Percentiles rank a stretch among this genome's conserved stretches.
Conservation (phyloP, 768 basidiomycete genomes). For the Lepiota brunneoincarnata region DNA sequence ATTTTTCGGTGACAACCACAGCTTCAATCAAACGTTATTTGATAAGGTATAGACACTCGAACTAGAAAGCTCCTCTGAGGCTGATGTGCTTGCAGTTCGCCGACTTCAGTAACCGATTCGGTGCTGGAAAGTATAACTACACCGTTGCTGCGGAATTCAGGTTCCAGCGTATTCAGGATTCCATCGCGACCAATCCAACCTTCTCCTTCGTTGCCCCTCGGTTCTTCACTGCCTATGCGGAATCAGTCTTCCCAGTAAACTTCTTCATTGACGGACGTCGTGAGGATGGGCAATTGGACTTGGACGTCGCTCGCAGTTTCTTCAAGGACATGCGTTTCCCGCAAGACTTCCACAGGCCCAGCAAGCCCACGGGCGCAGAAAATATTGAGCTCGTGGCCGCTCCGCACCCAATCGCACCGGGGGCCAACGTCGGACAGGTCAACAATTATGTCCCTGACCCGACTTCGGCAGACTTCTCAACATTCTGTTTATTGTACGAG, state of each 20-base stretch:
- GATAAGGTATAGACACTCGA: constrained; percentile 12
- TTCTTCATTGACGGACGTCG: constrained; percentile 20
- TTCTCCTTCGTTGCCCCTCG: constrained; percentile 18
- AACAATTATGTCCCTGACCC: constrained; percentile 15
- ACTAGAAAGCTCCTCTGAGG: neutral
- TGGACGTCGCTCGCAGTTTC: constrained; percentile 16
- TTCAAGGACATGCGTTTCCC: constrained; percentile 19
- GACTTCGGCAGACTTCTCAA: constrained; percentile 9
- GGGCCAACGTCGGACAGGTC: constrained; percentile 11
- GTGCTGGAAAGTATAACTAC: constrained; percentile 20
- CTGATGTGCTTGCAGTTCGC: constrained; percentile 12
- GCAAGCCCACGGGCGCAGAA: constrained; percentile 1
- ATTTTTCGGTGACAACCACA: constrained; percentile 20
- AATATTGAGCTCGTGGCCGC: constrained; percentile 5
- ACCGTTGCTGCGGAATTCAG: constrained; percentile 18
- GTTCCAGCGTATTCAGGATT: constrained; percentile 18
- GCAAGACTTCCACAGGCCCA: constrained; percentile 14
- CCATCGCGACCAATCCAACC: constrained; percentile 19
- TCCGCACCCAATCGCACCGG: constrained; percentile 14
- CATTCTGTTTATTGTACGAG: constrained; percentile 15
- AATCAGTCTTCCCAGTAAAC: constrained; percentile 16
- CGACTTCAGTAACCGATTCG: constrained; percentile 18
- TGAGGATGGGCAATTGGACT: constrained; percentile 8
- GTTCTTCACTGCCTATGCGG: constrained; percentile 19
- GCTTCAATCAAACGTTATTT: constrained; percentile 19